phyloP scores from a whole-genome alignment of 1,284 basidiomycete species.

The Pseudozyma sp. region DNA sequence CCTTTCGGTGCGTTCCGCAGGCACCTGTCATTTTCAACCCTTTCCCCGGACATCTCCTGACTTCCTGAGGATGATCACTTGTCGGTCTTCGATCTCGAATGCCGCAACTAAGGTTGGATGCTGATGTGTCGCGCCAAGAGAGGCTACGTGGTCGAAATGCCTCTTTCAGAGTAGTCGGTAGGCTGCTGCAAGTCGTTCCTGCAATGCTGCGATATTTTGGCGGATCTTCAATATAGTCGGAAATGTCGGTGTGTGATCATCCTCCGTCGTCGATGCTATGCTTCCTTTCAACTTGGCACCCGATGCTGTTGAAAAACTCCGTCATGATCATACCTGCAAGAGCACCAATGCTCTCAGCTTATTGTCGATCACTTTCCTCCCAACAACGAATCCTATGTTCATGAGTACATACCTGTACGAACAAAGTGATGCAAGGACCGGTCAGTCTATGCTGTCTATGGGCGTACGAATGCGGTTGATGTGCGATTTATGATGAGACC shows the following conservation, averaged over 20 bases:
- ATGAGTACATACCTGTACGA: slow-evolving; percentile 34
- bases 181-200: slow-evolving; percentile 1
- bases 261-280: slow-evolving; percentile 17
- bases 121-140: background rate
- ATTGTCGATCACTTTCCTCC: slow-evolving; percentile 26
- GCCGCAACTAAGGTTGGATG: background rate
- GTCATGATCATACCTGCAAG: slow-evolving; percentile 28
- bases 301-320: background rate
- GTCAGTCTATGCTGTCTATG: slow-evolving; percentile 6
- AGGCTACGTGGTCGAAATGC: background rate
- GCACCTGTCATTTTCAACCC: slow-evolving; percentile 4
- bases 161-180: background rate
- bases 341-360: slow-evolving; percentile 16
- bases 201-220: background rate
- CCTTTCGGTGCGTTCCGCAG: slow-evolving; percentile 38
- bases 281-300: background rate
- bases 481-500: background rate
- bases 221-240: slow-evolving; percentile 18
- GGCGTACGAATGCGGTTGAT: background rate
- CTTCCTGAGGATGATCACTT: slow-evolving; percentile 22
- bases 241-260: slow-evolving; percentile 28
- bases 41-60: background rate
- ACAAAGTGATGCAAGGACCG: background rate
- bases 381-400: slow-evolving; percentile 12
- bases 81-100: background rate